A percentile compares a stretch with the other conserved stretches of the same genome.
Evolutionary conservation across 768 basidiomycete genomes (phyloP).

Genomic region (Leccinum rimulosum): DNA sequence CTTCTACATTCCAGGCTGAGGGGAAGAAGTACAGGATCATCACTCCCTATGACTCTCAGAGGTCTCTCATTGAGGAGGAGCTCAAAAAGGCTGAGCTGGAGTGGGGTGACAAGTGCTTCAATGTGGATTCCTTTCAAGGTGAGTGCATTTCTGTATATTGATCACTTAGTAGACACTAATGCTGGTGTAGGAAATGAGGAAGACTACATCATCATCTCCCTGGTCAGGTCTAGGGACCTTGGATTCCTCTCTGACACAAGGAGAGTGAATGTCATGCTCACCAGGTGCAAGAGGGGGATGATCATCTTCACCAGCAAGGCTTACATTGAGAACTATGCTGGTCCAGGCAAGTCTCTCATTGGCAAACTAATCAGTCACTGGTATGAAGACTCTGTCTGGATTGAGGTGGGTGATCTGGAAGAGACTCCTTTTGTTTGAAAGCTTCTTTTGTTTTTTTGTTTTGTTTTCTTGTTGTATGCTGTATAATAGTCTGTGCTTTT

Average conservation of each 20-base stretch:
- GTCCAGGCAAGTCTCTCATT: constrained; percentile 44
- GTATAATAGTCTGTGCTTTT: constrained; percentile 1
- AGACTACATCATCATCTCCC: constrained; percentile 69
- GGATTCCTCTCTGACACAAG: constrained; percentile 68
- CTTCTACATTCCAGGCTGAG: constrained; percentile 51
- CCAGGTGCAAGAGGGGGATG: constrained; percentile 77
- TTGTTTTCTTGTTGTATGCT: not conserved
- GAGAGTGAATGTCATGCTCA: constrained; percentile 87
- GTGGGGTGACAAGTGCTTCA: constrained; percentile 72
- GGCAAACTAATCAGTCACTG: constrained; percentile 35
- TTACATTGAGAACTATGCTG: constrained; percentile 56
- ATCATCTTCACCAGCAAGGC: constrained; percentile 61
- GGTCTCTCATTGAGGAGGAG: constrained; percentile 51
- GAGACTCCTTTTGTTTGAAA: constrained; percentile 17
- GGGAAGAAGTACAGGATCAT: constrained; percentile 59
- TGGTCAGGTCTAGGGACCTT: constrained; percentile 58
- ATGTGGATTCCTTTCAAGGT: constrained; percentile 84
- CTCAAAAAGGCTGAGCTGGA: constrained; percentile 49
- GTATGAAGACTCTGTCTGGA: constrained; percentile 36
- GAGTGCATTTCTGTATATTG: constrained; percentile 12
- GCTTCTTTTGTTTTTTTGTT: not conserved
- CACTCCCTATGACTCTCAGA: constrained; percentile 80
- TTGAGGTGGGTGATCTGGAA: constrained; percentile 32
- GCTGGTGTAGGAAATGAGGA: constrained; percentile 71
- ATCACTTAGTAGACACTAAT: not conserved